These are phyloP conservation scores for Trichosanthes truncata DNA, from an alignment of 306 rosid species.

Conservation along the genomic window DNA sequence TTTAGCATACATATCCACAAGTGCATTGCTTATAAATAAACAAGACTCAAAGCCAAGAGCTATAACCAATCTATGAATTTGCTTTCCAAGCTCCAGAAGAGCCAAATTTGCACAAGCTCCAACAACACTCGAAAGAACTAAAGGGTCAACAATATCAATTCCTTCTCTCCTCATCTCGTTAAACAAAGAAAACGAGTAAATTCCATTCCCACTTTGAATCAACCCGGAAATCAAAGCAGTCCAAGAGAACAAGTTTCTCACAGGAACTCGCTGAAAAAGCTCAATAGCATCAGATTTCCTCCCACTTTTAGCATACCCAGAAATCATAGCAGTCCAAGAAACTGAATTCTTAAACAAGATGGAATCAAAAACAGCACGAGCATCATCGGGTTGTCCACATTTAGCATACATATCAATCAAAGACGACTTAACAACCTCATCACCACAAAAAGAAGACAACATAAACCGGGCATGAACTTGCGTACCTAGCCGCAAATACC, in stretches of 20 bases:
- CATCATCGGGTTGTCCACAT: constrained; percentile 44
- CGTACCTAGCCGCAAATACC: constrained; percentile 35
- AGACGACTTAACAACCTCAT: constrained; percentile 74
- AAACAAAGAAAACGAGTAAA: constrained; percentile 43
- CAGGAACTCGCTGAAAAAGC: constrained; percentile 33
- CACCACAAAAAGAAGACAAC: constrained; percentile 35
- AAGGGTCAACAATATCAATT: constrained; percentile 51
- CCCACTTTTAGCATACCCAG: constrained; percentile 66
- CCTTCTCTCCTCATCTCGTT: constrained; percentile 59
- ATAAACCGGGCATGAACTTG: constrained; percentile 66
- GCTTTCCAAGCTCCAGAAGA: constrained; percentile 66
- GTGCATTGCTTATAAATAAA: constrained; percentile 65
- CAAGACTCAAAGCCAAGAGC: constrained; percentile 68
- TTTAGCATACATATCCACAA: constrained; percentile 84
- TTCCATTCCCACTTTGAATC: constrained; percentile 68
- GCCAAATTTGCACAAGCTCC: constrained; percentile 78
- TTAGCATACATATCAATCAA: constrained; percentile 73
- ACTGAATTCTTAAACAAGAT: constrained; percentile 33
- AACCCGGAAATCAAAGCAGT: constrained; percentile 87
- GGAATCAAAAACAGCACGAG: constrained; percentile 49
- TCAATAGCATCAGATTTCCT: constrained; percentile 46
- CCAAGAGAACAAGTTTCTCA: constrained; percentile 57
- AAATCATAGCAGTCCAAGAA: constrained; percentile 74
- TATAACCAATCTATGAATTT: constrained; percentile 52
- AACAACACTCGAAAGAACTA: constrained; percentile 68